Conservation (phyloP, 257 asterid species). For the Nyctanthes arbortristis region DNA sequence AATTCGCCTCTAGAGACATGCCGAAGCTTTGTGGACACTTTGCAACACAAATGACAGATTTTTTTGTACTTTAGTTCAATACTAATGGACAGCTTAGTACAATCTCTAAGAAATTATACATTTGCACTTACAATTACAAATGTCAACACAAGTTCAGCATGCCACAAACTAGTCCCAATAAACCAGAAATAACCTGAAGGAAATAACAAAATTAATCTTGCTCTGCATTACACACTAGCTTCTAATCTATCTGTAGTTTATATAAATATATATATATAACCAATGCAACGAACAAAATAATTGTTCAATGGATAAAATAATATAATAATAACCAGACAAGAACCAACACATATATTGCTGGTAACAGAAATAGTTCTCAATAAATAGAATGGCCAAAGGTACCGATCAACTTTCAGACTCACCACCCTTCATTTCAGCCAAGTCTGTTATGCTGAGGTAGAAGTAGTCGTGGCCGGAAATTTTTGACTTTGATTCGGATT, state of each 20-base stretch:
- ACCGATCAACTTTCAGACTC: not conserved
- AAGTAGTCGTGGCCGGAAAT: slow-evolving; percentile 41
- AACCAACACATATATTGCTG: not conserved
- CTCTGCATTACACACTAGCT: not conserved
- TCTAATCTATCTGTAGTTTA: slow-evolving; percentile 25
- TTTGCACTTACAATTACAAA: too few species aligned
- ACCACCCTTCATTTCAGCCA: slow-evolving; percentile 7
- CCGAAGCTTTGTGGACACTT: too few species aligned
- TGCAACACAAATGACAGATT: too few species aligned
- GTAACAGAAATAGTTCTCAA: not conserved
- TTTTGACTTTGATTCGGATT: slow-evolving; percentile 47
- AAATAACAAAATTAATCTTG: not conserved
- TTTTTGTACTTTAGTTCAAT: too few species aligned
- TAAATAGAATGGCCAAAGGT: slow-evolving; percentile 10
- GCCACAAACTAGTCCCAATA: not conserved
- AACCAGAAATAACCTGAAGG: not conserved
- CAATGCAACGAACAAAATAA: not conserved
- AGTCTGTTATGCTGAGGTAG: slow-evolving; percentile 40
- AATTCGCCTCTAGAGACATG: too few species aligned
- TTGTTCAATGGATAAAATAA: slow-evolving; percentile 21
- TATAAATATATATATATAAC: slow-evolving; percentile 12
- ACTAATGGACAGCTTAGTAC: too few species aligned
- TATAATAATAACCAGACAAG: slow-evolving; percentile 21
- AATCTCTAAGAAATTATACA: too few species aligned
- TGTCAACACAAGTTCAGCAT: too few species aligned